A percentile compares a stretch with the other conserved stretches of the same genome.
phyloP scores from a whole-genome alignment of 805 yeast species.

The Soucietia sequanensis region DNA sequence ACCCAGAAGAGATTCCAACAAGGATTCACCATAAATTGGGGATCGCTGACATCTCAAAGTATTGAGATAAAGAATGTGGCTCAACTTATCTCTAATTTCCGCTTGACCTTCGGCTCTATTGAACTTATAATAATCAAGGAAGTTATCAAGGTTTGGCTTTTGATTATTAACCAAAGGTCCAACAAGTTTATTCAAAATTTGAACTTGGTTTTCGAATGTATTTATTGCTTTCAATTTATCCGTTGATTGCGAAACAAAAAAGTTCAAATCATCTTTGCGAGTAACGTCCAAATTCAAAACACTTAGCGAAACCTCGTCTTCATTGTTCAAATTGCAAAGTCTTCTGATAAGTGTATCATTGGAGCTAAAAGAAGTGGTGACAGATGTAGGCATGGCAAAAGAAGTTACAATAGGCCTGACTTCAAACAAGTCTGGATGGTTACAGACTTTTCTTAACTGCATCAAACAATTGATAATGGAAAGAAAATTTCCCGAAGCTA shows the following conservation, averaged over 20 bases:
- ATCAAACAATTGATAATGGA: conserved; percentile 95
- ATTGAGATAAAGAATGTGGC: conserved; percentile 63
- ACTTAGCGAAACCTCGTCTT: conserved; percentile 42
- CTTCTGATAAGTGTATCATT: conserved; percentile 36
- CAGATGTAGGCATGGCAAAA: conserved; percentile 68
- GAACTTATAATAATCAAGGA: conserved; percentile 59
- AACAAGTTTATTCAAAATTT: conserved; percentile 39
- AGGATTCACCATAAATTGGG: conserved; percentile 69
- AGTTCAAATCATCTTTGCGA: conserved; percentile 41
- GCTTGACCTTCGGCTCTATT: conserved; percentile 52
- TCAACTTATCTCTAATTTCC: conserved; percentile 49
- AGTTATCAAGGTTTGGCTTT: conserved; percentile 26
- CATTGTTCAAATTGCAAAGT: conserved; percentile 9
- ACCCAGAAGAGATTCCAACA: conserved; percentile 40
- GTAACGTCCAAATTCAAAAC: conserved; percentile 63
- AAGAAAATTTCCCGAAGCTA: conserved; percentile 90
- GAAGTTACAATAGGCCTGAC: conserved; percentile 94
- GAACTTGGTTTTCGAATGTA: conserved; percentile 44
- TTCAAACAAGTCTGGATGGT: conserved; percentile 94
- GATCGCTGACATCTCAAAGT: conserved; percentile 57
- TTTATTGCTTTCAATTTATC: conserved; percentile 46
- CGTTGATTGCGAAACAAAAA: conserved; percentile 47
- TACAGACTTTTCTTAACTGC: conserved; percentile 96
- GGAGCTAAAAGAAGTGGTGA: conserved; percentile 46
- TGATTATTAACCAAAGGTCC: conserved; percentile 21